phyloP scores from a whole-genome alignment of 1,284 basidiomycete species.

The Fomes fomentarius region DNA sequence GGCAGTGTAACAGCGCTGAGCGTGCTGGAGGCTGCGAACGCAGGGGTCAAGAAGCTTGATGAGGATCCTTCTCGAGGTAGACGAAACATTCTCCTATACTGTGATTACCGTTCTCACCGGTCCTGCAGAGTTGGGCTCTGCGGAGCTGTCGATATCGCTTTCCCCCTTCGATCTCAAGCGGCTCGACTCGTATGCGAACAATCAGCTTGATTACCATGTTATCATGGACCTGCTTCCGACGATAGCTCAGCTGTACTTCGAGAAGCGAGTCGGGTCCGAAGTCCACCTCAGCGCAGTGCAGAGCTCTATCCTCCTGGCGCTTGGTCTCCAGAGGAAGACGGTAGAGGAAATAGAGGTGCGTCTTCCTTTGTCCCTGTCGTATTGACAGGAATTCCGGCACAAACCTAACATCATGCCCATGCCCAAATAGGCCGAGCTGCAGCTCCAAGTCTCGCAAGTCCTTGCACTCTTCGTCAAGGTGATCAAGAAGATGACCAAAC shows the following conservation, averaged over 20 bases:
- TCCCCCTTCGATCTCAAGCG: constrained; percentile 97
- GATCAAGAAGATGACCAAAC: constrained; percentile 83
- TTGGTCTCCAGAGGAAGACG: constrained; percentile 91
- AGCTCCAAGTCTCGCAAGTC: constrained; percentile 84
- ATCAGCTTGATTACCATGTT: constrained; percentile 96
- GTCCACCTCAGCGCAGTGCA: constrained; percentile 83
- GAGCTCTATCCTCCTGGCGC: constrained; percentile 84
- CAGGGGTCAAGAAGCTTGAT: constrained; percentile 60
- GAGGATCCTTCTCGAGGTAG: constrained; percentile 48
- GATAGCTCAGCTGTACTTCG: constrained; percentile 85
- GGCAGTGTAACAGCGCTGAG: constrained; percentile 86
- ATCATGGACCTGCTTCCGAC: constrained; percentile 91
- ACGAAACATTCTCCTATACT: constrained; percentile 1
- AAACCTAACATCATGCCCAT: too few species aligned
- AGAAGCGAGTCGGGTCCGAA: constrained; percentile 66
- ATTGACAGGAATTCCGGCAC: too few species aligned
- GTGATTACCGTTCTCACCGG: background rate
- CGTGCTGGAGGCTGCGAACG: constrained; percentile 84
- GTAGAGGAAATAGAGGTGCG: constrained; percentile 88
- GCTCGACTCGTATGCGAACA: constrained; percentile 94
- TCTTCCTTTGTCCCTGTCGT: constrained; percentile 6
- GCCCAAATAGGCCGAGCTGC: constrained; percentile 84
- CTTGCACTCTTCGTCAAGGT: constrained; percentile 94
- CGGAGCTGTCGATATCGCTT: constrained; percentile 76
- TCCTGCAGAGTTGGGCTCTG: constrained; percentile 53